Conservation (phyloP, 2,329 filamentous ascomycete genomes). For the Colletotrichum australisinense region DNA sequence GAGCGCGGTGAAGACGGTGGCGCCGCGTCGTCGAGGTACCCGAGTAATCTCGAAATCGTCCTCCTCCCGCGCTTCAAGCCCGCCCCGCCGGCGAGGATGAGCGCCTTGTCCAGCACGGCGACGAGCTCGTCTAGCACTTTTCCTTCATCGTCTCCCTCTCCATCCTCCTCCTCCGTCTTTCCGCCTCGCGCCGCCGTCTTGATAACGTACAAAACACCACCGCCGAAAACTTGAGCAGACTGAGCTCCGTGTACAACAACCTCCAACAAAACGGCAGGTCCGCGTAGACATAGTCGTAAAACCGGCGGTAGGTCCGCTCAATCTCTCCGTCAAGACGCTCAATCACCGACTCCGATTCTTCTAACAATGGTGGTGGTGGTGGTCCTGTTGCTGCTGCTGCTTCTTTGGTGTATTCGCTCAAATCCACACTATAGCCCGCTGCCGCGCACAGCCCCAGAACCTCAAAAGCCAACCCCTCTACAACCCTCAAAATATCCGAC, state of each 20-base stretch:
- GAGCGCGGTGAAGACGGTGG: too few relatives aligned
- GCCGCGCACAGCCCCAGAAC: neutral
- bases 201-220: slow-evolving; percentile 16
- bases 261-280: slow-evolving; percentile 77
- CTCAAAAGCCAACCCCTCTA: neutral
- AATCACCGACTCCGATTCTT: neutral
- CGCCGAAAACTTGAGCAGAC: slow-evolving; percentile 67
- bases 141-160: neutral
- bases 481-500: neutral
- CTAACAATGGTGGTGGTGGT: too few relatives aligned
- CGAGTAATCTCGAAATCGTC: slow-evolving; percentile 57
- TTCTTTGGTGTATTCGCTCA: neutral
- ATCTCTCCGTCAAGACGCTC: slow-evolving; percentile 23
- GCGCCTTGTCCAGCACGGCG: slow-evolving; percentile 76
- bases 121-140: slow-evolving; percentile 67
- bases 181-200: neutral
- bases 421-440: neutral
- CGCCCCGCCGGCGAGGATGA: slow-evolving; percentile 79
- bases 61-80: slow-evolving; percentile 57
- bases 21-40: slow-evolving; percentile 1
- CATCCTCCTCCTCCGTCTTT: neutral
- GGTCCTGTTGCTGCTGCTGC: neutral
- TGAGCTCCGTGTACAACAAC: slow-evolving; percentile 77
- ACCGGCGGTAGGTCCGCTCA: slow-evolving; percentile 40
- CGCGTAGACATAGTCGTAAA: slow-evolving; percentile 77